A percentile compares a stretch with the other conserved stretches of the same genome.
phyloP scores from a whole-genome alignment of 2,329 filamentous ascomycete species.

The Delphinella strobiligena region DNA sequence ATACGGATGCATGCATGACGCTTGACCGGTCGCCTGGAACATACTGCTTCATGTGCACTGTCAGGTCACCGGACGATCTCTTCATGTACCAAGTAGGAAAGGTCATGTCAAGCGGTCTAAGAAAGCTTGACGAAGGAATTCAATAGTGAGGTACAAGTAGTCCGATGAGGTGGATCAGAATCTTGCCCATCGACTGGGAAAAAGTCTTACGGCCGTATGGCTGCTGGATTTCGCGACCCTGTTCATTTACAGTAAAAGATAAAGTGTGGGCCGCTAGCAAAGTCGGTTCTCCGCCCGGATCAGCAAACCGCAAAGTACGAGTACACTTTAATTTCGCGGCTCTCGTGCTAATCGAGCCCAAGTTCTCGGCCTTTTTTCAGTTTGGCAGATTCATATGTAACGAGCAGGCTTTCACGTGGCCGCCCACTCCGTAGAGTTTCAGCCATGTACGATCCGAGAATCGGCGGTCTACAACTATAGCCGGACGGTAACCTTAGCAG shows the following conservation, averaged over 20 bases:
- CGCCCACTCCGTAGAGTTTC: neutral
- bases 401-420: constrained; percentile 5
- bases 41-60: neutral
- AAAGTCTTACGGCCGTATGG: neutral
- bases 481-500: neutral
- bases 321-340: constrained; percentile 6
- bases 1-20: neutral
- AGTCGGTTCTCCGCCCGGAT: constrained; percentile 9
- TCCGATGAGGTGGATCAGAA: no score
- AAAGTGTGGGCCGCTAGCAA: constrained; percentile 1
- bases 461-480: neutral
- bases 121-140: neutral
- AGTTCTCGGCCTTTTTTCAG: constrained; percentile 1
- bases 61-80: neutral
- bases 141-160: neutral
- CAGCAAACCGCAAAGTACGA: constrained; percentile 1
- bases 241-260: neutral
- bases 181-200: no score
- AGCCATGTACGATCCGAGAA: neutral
- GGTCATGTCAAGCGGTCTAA: no score
- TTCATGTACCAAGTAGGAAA: neutral
- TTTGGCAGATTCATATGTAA: neutral
- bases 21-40: neutral
- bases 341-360: constrained; percentile 4
- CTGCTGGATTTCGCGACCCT: neutral